Base-by-base conservation (phyloP, 306 rosid species). In the Prosopis cineraria region DNA sequence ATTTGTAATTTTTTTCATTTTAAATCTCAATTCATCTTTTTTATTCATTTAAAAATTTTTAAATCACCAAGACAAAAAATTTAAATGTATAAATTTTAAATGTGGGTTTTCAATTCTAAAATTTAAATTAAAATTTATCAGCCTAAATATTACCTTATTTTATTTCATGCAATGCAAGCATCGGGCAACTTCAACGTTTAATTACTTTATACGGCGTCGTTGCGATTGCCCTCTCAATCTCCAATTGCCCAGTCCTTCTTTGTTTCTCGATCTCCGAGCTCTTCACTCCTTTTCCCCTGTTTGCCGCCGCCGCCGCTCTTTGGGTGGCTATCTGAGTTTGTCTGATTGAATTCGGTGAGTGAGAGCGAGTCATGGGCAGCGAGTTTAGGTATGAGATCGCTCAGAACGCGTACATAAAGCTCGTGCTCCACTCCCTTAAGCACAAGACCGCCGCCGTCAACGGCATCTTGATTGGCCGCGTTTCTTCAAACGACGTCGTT, bases 391-490 rank as follows among this genome's bases (percentile, higher is more conserved):
- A 89, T 78, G 93, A 91, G 91, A 88, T 95, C 74, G 71, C 89
- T 14, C 99, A 95, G 68, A 87, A 88, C 40, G 98, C 98, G 2
- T 95, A 91, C 90, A 80, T 91, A 76, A 95, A 95, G 82, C 89
- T 95, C 0, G 88, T 91, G 0, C 96, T 95, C 8, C 97, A 95
- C 78, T 89, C 98, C 64, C 85, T 91, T 44, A 95, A 91, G 78
- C 96, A 95, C 92, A 87, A 83, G 39, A 79, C 97, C 63, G 84
- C 98, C 65, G 88, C 98, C 82, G 98, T 92, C 84, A 95, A 95
- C 85, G 98, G 89, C 41, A 52, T 95, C 83, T 88, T 95, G 73
- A 69, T 95, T 79, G 98, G 98, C 79, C 97, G 96, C 80, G 72
- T 87, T 78, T 88, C 91, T n/a, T 59, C 72, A 3, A 89, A 87